Evolutionary conservation across 129 eudicot species (phyloP).

Genomic region (Lonicera japonica): DNA sequence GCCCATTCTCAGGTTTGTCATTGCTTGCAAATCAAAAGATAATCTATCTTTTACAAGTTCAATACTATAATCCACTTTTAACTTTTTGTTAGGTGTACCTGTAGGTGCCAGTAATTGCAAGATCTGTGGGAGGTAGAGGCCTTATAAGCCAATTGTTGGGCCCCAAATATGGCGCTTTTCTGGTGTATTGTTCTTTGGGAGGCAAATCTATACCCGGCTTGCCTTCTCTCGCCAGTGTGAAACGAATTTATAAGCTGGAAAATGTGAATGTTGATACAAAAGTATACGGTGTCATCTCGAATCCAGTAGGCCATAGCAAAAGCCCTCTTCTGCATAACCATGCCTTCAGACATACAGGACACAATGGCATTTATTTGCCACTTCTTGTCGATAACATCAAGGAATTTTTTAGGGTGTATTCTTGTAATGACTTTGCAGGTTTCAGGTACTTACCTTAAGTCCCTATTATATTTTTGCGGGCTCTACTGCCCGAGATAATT

Average conservation of each 20-base stretch:
- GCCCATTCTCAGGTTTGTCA: constrained; percentile 49
- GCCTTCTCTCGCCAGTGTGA: constrained; percentile 54
- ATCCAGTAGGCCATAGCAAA: constrained; percentile 86
- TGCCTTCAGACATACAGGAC: constrained; percentile 64
- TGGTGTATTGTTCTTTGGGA: constrained; percentile 49
- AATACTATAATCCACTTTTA: not conserved
- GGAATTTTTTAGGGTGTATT: constrained; percentile 60
- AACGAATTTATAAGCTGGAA: constrained; percentile 52
- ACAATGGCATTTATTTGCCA: constrained; percentile 76
- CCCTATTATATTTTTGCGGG: not conserved
- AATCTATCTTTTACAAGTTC: not conserved
- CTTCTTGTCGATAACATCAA: constrained; percentile 69
- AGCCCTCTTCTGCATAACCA: constrained; percentile 73
- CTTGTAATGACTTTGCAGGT: constrained; percentile 73
- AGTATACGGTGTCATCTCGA: constrained; percentile 75
- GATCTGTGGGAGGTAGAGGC: constrained; percentile 76
- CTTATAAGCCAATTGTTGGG: constrained; percentile 72
- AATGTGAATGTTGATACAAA: constrained; percentile 51
- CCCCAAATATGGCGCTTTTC: constrained; percentile 68
- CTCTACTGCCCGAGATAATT: not conserved
- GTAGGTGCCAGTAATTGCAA: constrained; percentile 68
- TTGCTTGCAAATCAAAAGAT: not conserved
- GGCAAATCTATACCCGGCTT: constrained; percentile 54
- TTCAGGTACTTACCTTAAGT: constrained; percentile 47
- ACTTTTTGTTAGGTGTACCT: not conserved